Evolutionary conservation across 1,139 yeast genomes (phyloP).

Genomic region (Blastobotrys buckinghamii): DNA sequence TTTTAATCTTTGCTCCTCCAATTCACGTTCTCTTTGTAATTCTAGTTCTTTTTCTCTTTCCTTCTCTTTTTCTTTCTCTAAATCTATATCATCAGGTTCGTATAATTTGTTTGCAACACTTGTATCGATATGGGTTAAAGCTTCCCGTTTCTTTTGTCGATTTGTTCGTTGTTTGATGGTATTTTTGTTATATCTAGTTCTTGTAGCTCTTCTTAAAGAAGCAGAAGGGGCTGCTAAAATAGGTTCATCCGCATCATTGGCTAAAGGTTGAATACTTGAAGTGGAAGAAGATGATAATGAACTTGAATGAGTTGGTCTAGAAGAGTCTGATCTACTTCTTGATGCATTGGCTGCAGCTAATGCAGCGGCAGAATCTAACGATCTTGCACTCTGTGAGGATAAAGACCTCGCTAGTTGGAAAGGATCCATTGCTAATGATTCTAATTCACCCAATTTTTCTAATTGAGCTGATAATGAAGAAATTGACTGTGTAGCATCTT

Average conservation of each 20-base stretch:
- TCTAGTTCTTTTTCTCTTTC: background rate
- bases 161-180: conserved; percentile 20
- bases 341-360: background rate
- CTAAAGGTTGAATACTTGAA: conserved; percentile 16
- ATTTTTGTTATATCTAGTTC: conserved; percentile 26
- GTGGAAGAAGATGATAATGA: conserved; percentile 10
- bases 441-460: conserved; percentile 30
- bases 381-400: conserved; percentile 9
- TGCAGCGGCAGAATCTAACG: background rate
- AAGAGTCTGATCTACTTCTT: background rate
- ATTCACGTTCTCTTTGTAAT: background rate
- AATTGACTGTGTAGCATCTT: conserved; percentile 18
- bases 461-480: conserved; percentile 27
- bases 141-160: conserved; percentile 8
- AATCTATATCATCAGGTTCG: background rate
- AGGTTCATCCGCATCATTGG: conserved; percentile 28
- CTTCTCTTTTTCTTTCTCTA: background rate
- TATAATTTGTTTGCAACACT: conserved; percentile 4
- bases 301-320: background rate
- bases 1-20: background rate
- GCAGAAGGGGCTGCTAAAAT: conserved; percentile 27
- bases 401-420: conserved; percentile 29
- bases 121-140: conserved; percentile 6
- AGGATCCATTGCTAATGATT: conserved; percentile 32
- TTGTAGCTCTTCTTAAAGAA: conserved; percentile 27